phyloP scores from a whole-genome alignment of 208 protist species.

The Leptomonas seymouri region DNA sequence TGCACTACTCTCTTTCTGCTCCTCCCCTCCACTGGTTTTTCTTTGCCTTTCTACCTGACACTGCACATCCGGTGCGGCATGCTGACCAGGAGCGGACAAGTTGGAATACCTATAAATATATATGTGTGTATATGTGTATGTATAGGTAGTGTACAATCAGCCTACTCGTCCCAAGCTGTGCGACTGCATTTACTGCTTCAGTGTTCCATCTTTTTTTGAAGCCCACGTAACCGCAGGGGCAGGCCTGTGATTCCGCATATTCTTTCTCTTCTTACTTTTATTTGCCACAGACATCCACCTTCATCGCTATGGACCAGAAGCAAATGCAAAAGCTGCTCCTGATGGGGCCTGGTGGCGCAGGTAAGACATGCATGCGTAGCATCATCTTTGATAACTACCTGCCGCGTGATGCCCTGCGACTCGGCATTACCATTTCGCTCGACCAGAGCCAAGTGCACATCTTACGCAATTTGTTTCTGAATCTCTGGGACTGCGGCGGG shows the following conservation, averaged over 20 bases:
- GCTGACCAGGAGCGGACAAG: too few relatives aligned
- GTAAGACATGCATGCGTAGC: conserved; percentile 99
- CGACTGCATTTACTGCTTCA: background rate
- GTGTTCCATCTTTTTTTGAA: background rate
- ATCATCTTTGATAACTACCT: conserved; percentile 99
- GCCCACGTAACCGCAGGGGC: too few relatives aligned
- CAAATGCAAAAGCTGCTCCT: conserved; percentile 96
- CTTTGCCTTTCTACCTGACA: too few relatives aligned
- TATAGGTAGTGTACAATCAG: too few relatives aligned
- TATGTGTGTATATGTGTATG: conserved; percentile 8
- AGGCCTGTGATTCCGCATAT: background rate
- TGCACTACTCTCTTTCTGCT: too few relatives aligned
- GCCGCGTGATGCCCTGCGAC: conserved; percentile 91
- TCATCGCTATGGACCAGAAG: conserved; percentile 59
- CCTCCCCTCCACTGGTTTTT: too few relatives aligned
- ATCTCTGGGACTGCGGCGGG: conserved; percentile 99
- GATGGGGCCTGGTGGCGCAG: conserved; percentile 94
- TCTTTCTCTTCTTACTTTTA: background rate
- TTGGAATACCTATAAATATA: too few relatives aligned
- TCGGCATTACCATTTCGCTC: conserved; percentile 96
- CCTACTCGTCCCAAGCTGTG: too few relatives aligned
- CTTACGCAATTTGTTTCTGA: conserved; percentile 98
- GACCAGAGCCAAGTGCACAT: conserved; percentile 99
- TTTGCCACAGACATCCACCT: background rate
- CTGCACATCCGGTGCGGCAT: too few relatives aligned